Percentiles rank a stretch among this genome's conserved stretches.
Evolutionary conservation across 495 filamentous ascomycete species (phyloP).

Genomic region (Neurospora discreta): DNA sequence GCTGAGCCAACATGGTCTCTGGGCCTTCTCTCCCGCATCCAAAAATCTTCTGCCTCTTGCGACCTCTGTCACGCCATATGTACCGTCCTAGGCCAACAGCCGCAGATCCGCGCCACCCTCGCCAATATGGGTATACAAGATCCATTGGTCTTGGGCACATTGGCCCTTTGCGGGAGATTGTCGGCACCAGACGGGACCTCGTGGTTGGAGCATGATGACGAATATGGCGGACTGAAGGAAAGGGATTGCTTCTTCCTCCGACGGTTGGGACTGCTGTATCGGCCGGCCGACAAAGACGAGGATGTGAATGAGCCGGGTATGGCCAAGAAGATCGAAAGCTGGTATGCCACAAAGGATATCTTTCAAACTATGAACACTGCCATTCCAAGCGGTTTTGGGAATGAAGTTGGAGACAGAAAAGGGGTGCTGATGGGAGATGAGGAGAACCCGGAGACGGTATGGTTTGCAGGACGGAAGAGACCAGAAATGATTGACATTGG

Average conservation of each 20-base stretch:
- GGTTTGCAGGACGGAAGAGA: background rate
- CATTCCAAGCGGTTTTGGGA: background rate
- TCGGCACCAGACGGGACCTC: background rate
- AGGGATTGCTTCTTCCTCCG: background rate
- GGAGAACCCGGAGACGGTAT: background rate
- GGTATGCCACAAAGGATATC: background rate
- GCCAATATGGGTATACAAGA: background rate
- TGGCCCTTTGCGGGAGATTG: background rate
- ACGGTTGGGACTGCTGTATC: background rate
- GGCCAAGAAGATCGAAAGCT: background rate
- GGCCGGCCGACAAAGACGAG: background rate
- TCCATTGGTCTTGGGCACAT: background rate
- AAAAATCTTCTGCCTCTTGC: background rate
- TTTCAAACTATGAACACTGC: background rate
- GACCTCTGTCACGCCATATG: background rate
- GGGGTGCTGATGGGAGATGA: background rate
- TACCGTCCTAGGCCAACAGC: background rate
- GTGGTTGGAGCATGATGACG: background rate
- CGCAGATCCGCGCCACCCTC: background rate
- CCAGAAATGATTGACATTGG: background rate
- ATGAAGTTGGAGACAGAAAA: background rate
- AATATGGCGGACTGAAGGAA: background rate
- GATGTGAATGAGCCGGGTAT: background rate
- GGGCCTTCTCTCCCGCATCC: background rate
- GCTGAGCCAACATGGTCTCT: background rate